phyloP scores from a whole-genome alignment of 164 flowering plant species.

The Warburgia ugandensis region DNA sequence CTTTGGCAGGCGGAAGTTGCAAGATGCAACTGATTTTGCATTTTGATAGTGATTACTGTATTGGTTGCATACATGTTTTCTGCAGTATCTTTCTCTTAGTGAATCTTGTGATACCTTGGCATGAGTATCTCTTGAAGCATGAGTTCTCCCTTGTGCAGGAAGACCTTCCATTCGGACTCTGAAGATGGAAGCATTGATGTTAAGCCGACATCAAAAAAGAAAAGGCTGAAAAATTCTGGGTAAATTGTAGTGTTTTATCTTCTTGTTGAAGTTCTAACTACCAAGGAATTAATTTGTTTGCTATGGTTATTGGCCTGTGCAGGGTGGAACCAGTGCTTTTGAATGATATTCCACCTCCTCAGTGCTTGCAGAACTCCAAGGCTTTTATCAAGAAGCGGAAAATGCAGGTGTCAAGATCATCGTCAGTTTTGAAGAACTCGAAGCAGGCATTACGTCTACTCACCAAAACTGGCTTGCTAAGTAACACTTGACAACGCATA shows the following conservation, averaged over 20 bases:
- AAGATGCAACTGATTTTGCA: no score
- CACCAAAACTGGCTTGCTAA: conserved; percentile 44
- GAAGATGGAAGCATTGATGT: conserved; percentile 49
- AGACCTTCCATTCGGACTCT: conserved; percentile 63
- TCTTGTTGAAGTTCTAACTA: background rate
- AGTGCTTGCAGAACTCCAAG: conserved; percentile 55
- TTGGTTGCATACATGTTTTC: no score
- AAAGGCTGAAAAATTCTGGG: conserved; percentile 47
- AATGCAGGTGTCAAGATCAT: conserved; percentile 66
- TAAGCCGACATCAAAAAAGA: conserved; percentile 36
- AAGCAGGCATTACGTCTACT: conserved; percentile 75
- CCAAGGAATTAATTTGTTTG: background rate
- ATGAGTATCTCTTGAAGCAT: background rate
- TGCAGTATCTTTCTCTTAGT: background rate
- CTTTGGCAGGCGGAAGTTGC: no score
- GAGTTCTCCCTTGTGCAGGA: conserved; percentile 30
- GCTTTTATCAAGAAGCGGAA: conserved; percentile 74
- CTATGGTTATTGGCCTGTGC: conserved; percentile 18
- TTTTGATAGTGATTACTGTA: no score
- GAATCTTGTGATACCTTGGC: background rate
- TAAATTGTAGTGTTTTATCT: conserved; percentile 5
- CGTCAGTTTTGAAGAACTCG: conserved; percentile 65
- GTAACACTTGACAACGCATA: no score
- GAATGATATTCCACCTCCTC: conserved; percentile 55
- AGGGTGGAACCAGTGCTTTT: conserved; percentile 56